Conservation (phyloP, 2,329 filamentous ascomycete species). For the Verticillium tricorpus region DNA sequence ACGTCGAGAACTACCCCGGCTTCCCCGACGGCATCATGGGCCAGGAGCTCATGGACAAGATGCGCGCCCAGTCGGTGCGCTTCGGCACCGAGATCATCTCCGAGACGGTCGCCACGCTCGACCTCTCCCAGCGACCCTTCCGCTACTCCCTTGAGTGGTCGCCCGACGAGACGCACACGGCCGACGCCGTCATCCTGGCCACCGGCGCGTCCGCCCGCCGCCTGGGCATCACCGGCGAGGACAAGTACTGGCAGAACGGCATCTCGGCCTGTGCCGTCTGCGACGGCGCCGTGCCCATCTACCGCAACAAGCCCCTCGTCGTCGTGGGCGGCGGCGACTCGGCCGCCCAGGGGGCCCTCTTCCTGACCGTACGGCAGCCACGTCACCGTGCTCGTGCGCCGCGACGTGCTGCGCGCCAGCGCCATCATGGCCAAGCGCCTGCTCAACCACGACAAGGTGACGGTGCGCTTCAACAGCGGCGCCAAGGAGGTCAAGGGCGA, state of each 20-base stretch:
- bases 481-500: constrained; percentile 83
- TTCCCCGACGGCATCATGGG: constrained; percentile 90
- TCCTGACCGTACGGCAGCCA: constrained; percentile 92
- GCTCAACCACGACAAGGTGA: constrained; percentile 80
- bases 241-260: constrained; percentile 95
- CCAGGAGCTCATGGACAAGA: constrained; percentile 86
- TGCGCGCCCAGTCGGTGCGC: constrained; percentile 84
- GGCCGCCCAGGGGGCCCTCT: constrained; percentile 94
- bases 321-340: constrained; percentile 97
- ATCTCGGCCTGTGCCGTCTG: constrained; percentile 96
- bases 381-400: constrained; percentile 89
- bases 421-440: constrained; percentile 89
- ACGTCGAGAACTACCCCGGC: constrained; percentile 96
- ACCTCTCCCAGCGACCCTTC: constrained; percentile 81
- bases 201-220: constrained; percentile 90
- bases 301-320: constrained; percentile 90
- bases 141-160: constrained; percentile 89
- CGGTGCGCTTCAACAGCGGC: constrained; percentile 78
- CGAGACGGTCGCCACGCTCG: constrained; percentile 86
- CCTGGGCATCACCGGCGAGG: constrained; percentile 79
- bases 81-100: constrained; percentile 92
- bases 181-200: constrained; percentile 88
- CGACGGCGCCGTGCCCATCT: constrained; percentile 95
- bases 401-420: constrained; percentile 79
- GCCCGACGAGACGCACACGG: constrained; percentile 78